These are phyloP conservation scores for Pseudognaphalium luteoalbum DNA, from an alignment of 129 eudicot species.

Conservation along the genomic window DNA sequence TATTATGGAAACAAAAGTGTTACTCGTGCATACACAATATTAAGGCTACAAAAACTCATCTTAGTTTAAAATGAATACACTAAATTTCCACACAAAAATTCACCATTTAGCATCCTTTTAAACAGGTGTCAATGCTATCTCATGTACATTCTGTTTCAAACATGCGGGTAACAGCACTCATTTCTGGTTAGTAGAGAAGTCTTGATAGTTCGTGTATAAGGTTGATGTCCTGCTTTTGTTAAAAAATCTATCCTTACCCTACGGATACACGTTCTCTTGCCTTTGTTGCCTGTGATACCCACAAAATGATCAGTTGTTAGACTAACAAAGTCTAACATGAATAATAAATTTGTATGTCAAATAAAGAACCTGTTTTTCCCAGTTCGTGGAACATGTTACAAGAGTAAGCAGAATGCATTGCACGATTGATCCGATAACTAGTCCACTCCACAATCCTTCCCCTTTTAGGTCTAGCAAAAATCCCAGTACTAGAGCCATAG, in stretches of 20 bases:
- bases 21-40: too few relatives aligned
- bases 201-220: background rate
- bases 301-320: background rate
- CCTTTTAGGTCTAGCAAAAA: slow-evolving; percentile 45
- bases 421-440: slow-evolving; percentile 44
- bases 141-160: background rate
- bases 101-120: background rate
- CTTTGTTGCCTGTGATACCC: slow-evolving; percentile 19
- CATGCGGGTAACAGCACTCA: background rate
- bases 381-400: slow-evolving; percentile 40
- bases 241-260: background rate
- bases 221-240: background rate
- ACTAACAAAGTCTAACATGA: background rate
- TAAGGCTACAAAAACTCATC: too few relatives aligned
- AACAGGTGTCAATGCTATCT: background rate
- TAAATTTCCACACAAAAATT: background rate
- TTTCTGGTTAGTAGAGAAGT: background rate
- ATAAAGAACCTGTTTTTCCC: slow-evolving; percentile 58
- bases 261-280: background rate
- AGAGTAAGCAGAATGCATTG: slow-evolving; percentile 47
- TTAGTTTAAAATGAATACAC: background rate
- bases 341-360: background rate
- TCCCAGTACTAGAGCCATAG: slow-evolving; percentile 52
- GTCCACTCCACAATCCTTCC: slow-evolving; percentile 55
- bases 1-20: background rate